These are phyloP conservation scores for Colletotrichum graminicola DNA, from an alignment of 2,329 filamentous ascomycete species.

Conservation along the genomic window DNA sequence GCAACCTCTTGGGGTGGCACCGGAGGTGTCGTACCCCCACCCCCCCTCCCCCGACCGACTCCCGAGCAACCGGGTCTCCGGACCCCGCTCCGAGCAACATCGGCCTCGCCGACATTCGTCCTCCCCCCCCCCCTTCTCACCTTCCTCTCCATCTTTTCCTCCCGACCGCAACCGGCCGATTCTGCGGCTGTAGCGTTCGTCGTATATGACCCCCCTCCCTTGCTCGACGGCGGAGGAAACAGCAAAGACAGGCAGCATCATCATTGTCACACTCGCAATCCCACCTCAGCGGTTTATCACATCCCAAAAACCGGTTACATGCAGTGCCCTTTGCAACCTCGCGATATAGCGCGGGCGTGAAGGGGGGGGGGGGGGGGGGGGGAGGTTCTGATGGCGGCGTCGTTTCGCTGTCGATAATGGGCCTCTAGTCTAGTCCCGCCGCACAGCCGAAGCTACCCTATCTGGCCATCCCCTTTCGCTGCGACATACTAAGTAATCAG, in stretches of 20 bases:
- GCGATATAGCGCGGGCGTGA: not conserved
- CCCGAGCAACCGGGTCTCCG: constrained; percentile 1
- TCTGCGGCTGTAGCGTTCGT: not conserved
- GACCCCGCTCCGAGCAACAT: constrained; percentile 23
- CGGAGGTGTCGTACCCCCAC: not conserved
- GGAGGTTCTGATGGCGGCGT: not conserved
- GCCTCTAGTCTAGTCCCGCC: not conserved
- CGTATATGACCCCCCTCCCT: not conserved
- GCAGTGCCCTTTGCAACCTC: not conserved
- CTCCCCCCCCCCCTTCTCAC: not conserved
- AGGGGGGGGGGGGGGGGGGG: not conserved
- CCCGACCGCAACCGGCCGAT: constrained; percentile 4
- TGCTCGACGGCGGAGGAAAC: not conserved
- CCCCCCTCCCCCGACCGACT: not conserved
- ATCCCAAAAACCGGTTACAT: constrained; percentile 1
- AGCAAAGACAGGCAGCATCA: not conserved
- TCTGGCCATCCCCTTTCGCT: constrained; percentile 11
- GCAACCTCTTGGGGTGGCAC: constrained; percentile 6
- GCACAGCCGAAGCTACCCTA: constrained; percentile 37
- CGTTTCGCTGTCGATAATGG: not conserved
- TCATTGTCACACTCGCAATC: not conserved
- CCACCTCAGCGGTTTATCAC: constrained; percentile 16
- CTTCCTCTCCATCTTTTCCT: not conserved
- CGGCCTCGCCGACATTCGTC: constrained; percentile 16
- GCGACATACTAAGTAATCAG: not conserved